Evolutionary conservation across 371 early-diverging fungal genomes (phyloP), one percentile per base, ranked within the genome.

Genomic region (Conidiobolus incongruus): DNA sequence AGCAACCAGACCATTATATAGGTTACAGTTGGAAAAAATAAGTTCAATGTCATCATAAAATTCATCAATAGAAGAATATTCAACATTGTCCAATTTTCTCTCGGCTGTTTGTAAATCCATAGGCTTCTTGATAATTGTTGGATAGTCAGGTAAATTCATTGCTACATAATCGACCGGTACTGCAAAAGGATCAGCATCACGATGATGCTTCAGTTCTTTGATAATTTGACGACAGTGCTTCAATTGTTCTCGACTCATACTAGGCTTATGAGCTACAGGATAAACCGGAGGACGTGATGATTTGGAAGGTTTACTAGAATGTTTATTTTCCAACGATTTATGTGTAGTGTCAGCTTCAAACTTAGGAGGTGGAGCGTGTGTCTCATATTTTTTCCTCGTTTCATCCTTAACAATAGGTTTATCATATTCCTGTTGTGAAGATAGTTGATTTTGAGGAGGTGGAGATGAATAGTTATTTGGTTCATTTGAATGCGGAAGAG

Each of bases 101-200:
- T 84, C 84, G 15, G 95, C 77, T 0, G 99, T 99, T 8, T 79
- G 75, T 5, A 98, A 59, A 52, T 99, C 99, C 96, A 99, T 99
- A 0, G 99, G 99, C 22, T 70, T 52, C 54, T 85, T 89, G 59
- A 99, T 75, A 51, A 85, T 72, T 8, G 74, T 70, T 17, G 77
- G 80, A 58, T 99, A 99, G 51, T 88, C 91, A 2, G 96, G 99
- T 15, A 98, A 77, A 35, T 75, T 75, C 13, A 94, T 64, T 35
- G 70, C 72, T 26, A 90, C 63, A 30, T 88, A 83, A 58, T 98
- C 97, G 2, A 98, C 98, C 1, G 98, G 99, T 35, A 71, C 61
- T 16, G 86, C 56, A 51, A 97, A 97, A 2, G 85, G 82, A 16
- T 63, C 58, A 15, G 83, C 74, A 46, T 75, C 68, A 29, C 77